Percentiles rank a stretch among this genome's conserved stretches.
phyloP scores from a whole-genome alignment of 768 basidiomycete genomes.

The Daedaleopsis sinensis region DNA sequence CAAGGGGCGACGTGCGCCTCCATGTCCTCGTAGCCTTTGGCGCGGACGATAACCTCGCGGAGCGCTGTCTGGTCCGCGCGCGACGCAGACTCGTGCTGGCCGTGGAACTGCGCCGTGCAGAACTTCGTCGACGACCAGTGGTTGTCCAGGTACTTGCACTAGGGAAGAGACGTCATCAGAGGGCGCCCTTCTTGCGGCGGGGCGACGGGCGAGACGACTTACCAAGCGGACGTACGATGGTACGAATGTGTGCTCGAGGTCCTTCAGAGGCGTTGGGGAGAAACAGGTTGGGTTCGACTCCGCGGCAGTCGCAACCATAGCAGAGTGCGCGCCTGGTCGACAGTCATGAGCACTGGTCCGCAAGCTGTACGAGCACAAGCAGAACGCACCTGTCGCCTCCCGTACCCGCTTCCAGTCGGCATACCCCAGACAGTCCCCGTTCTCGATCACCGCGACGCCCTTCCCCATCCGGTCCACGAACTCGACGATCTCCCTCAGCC shows the following conservation, averaged over 20 bases:
- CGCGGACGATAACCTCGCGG: constrained; percentile 53
- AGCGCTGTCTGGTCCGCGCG: constrained; percentile 63
- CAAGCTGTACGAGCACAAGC: background rate
- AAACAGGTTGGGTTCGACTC: constrained; percentile 94
- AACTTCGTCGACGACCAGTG: constrained; percentile 88
- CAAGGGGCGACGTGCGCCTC: constrained; percentile 52
- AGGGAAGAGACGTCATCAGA: constrained; percentile 1
- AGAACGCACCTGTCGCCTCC: constrained; percentile 65
- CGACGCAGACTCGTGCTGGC: constrained; percentile 53
- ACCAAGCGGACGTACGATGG: constrained; percentile 79
- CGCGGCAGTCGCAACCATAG: constrained; percentile 96
- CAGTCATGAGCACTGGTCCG: background rate
- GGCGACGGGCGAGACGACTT: too few species aligned
- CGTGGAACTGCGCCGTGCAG: constrained; percentile 82
- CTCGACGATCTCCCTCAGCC: constrained; percentile 84
- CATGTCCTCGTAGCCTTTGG: constrained; percentile 65
- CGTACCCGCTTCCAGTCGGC: constrained; percentile 79
- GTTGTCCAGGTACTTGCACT: constrained; percentile 79
- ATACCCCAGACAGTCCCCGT: constrained; percentile 87
- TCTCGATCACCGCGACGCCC: constrained; percentile 88
- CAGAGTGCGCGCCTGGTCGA: constrained; percentile 72
- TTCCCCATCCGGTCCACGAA: constrained; percentile 75
- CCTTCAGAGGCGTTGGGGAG: constrained; percentile 64
- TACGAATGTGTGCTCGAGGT: constrained; percentile 69
- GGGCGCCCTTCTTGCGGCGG: too few species aligned